A percentile compares a stretch with the other conserved stretches of the same genome.
phyloP scores from a whole-genome alignment of 2,329 filamentous ascomycete genomes.

The Ascochyta koolunga region DNA sequence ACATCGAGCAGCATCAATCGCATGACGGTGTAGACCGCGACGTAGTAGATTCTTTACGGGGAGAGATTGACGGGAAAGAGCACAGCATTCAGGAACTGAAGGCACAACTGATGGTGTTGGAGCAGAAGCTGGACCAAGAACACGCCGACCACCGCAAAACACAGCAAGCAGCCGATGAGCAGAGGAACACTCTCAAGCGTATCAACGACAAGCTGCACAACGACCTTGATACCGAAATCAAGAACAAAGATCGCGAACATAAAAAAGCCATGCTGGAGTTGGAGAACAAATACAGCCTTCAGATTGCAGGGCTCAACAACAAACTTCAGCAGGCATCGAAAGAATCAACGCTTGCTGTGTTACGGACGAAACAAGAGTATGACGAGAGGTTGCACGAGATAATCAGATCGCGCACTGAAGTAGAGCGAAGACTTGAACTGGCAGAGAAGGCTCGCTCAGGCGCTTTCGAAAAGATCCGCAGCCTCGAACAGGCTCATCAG shows the following conservation, averaged over 20 bases:
- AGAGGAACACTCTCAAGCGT: slow-evolving; percentile 62
- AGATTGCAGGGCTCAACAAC: slow-evolving; percentile 45
- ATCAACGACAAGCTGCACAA: slow-evolving; percentile 74
- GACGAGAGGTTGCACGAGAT: slow-evolving; percentile 41
- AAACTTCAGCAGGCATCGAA: slow-evolving; percentile 42
- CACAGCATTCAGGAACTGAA: slow-evolving; percentile 64
- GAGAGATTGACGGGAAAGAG: slow-evolving; percentile 76
- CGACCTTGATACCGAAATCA: slow-evolving; percentile 71
- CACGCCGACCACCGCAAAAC: slow-evolving; percentile 72
- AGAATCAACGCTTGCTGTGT: slow-evolving; percentile 33
- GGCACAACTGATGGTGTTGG: slow-evolving; percentile 59
- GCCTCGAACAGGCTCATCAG: slow-evolving; percentile 34
- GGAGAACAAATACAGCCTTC: slow-evolving; percentile 56
- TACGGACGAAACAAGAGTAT: slow-evolving; percentile 42
- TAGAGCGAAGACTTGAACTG: slow-evolving; percentile 34
- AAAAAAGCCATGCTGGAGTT: slow-evolving; percentile 46
- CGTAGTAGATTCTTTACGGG: slow-evolving; percentile 82
- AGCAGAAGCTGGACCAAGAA: slow-evolving; percentile 71
- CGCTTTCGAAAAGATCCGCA: slow-evolving; percentile 33
- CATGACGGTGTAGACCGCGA: slow-evolving; percentile 94
- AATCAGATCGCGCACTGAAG: slow-evolving; percentile 28
- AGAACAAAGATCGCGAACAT: slow-evolving; percentile 53
- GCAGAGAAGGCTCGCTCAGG: slow-evolving; percentile 36
- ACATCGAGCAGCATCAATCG: slow-evolving; percentile 81
- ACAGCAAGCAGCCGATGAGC: slow-evolving; percentile 57